Evolutionary conservation across 2,329 filamentous ascomycete species (phyloP).

Genomic region (Diaporthe aspalathi): DNA sequence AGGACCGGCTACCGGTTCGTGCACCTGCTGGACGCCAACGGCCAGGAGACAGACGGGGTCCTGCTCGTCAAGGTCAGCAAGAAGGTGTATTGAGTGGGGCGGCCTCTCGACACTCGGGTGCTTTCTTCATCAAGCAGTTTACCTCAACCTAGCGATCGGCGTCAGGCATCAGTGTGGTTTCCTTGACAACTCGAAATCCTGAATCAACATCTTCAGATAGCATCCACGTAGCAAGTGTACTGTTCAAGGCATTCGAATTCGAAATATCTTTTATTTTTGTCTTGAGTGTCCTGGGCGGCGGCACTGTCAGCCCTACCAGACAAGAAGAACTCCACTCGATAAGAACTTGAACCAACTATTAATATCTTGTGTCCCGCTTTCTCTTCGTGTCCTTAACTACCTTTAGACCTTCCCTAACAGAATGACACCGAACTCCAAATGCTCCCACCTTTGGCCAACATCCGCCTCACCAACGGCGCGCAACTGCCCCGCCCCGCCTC

Average conservation of each 20-base stretch:
- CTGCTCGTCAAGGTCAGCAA: slow-evolving; percentile 82
- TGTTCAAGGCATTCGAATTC: neutral
- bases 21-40: slow-evolving; percentile 77
- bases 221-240: neutral
- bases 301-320: neutral
- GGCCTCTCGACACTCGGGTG: neutral
- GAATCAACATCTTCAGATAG: neutral
- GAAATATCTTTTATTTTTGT: neutral
- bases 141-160: slow-evolving; percentile 11
- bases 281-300: slow-evolving; percentile 3
- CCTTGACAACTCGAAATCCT: too few relatives aligned
- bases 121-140: neutral
- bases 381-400: neutral
- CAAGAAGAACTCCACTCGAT: neutral
- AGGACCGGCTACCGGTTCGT: slow-evolving; percentile 82
- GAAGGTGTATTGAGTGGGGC: slow-evolving; percentile 49
- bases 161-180: neutral
- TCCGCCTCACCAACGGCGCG: neutral
- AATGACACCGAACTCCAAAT: slow-evolving; percentile 28
- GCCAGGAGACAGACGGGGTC: slow-evolving; percentile 72
- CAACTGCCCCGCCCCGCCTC: neutral
- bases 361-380: neutral
- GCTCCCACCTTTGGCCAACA: neutral
- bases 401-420: neutral
- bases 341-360: neutral